phyloP scores from a whole-genome alignment of 805 yeast genomes.

The Blastobotrys chiropterorum region DNA sequence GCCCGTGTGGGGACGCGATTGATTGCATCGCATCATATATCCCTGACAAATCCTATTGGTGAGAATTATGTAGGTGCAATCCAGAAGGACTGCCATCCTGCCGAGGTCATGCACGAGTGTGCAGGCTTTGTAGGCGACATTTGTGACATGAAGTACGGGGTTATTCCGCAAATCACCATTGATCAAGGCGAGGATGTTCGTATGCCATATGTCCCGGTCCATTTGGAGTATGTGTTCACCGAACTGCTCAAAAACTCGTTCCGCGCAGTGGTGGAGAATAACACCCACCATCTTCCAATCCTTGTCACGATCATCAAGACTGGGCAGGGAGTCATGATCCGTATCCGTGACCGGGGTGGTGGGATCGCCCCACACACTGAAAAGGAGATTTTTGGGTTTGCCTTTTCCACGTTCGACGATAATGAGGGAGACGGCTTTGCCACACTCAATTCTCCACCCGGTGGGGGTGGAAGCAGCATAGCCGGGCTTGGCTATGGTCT shows the following conservation, averaged over 20 bases:
- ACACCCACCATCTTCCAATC: slow-evolving; percentile 37
- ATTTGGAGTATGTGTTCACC: slow-evolving; percentile 78
- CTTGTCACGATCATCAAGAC: slow-evolving; percentile 43
- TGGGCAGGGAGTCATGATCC: slow-evolving; percentile 52
- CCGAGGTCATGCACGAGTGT: slow-evolving; percentile 55
- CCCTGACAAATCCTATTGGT: slow-evolving; percentile 45
- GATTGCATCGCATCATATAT: slow-evolving; percentile 78
- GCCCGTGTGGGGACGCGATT: slow-evolving; percentile 85
- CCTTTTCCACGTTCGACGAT: slow-evolving; percentile 70
- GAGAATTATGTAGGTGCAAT: slow-evolving; percentile 55
- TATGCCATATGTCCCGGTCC: slow-evolving; percentile 82
- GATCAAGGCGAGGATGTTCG: slow-evolving; percentile 50
- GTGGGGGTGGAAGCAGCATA: slow-evolving; percentile 57
- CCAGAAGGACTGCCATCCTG: slow-evolving; percentile 58
- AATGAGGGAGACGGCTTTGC: slow-evolving; percentile 47
- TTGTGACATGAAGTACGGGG: slow-evolving; percentile 77
- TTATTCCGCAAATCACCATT: slow-evolving; percentile 53
- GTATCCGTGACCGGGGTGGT: slow-evolving; percentile 82
- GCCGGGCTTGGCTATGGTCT: slow-evolving; percentile 98
- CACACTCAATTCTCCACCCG: slow-evolving; percentile 67
- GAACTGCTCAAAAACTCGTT: slow-evolving; percentile 84
- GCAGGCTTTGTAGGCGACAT: slow-evolving; percentile 76
- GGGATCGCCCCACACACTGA: slow-evolving; percentile 71
- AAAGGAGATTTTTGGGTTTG: slow-evolving; percentile 71
- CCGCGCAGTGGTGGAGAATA: slow-evolving; percentile 78